Percentiles rank a stretch among this genome's conserved stretches.
Evolutionary conservation across 2,329 filamentous ascomycete genomes (phyloP).

Genomic region (Aspergillus sp.): DNA sequence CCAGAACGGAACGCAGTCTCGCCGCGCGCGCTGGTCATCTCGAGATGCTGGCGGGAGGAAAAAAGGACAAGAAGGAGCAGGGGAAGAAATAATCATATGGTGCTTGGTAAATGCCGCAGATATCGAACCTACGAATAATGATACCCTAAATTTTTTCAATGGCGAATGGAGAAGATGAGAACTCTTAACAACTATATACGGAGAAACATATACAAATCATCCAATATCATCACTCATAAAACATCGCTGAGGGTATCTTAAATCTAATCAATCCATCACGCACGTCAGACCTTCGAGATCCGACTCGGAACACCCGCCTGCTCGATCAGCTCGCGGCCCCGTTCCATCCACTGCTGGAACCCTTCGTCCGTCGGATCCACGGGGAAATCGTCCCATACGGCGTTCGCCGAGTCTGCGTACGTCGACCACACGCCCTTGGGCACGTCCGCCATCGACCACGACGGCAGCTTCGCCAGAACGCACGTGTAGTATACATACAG

Average conservation of each 20-base stretch:
- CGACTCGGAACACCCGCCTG: slow-evolving; percentile 37
- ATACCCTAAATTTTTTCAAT: too few relatives aligned
- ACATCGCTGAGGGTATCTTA: slow-evolving; percentile 12
- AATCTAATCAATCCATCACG: slow-evolving; percentile 18
- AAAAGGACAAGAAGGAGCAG: slow-evolving; percentile 53
- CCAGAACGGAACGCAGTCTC: slow-evolving; percentile 65
- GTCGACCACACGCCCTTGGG: slow-evolving; percentile 40
- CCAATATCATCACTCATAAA: slow-evolving; percentile 25
- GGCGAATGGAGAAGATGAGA: too few relatives aligned
- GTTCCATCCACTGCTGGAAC: slow-evolving; percentile 41
- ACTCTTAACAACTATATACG: not conserved
- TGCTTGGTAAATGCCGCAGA: too few relatives aligned
- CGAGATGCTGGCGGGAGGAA: slow-evolving; percentile 65
- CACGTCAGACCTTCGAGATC: slow-evolving; percentile 22
- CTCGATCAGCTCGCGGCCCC: slow-evolving; percentile 38
- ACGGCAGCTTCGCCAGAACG: slow-evolving; percentile 40
- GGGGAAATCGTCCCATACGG: slow-evolving; percentile 45
- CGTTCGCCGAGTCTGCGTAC: slow-evolving; percentile 40
- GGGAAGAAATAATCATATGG: slow-evolving; percentile 29
- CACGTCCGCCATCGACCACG: slow-evolving; percentile 35
- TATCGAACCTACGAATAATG: too few relatives aligned
- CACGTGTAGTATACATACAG: slow-evolving; percentile 48
- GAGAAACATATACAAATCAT: not conserved
- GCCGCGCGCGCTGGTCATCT: slow-evolving; percentile 68
- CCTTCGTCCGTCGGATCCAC: slow-evolving; percentile 36